These are phyloP conservation scores for Tinospora cordifolia DNA, from an alignment of 164 flowering plant genomes.

Conservation along the genomic window DNA sequence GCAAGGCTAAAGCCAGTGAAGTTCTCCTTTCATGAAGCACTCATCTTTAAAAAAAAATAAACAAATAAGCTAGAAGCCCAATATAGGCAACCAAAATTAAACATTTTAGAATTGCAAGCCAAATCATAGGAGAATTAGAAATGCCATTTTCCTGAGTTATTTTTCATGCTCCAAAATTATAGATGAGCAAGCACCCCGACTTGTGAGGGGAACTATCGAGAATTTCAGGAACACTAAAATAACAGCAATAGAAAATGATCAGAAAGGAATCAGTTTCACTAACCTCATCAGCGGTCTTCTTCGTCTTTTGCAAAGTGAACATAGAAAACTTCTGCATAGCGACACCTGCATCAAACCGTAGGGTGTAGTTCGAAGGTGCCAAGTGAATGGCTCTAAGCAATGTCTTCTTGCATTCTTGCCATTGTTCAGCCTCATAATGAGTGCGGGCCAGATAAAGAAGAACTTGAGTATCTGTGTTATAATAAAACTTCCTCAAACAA, in stretches of 20 bases:
- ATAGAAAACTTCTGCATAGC: conserved; percentile 92
- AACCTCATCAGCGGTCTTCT: conserved; percentile 92
- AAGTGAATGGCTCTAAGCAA: conserved; percentile 88
- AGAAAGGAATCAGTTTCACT: conserved; percentile 1
- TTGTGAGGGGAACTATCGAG: neutral
- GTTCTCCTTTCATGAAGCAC: neutral
- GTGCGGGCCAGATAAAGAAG: conserved; percentile 90
- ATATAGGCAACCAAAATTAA: too few relatives aligned
- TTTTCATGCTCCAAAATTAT: too few relatives aligned
- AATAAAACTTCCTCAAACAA: conserved; percentile 80
- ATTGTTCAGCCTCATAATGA: conserved; percentile 97
- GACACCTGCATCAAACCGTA: conserved; percentile 90
- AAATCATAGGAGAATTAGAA: too few relatives aligned
- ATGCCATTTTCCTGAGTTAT: too few relatives aligned
- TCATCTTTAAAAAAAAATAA: neutral
- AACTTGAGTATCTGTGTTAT: conserved; percentile 79
- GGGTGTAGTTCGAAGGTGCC: conserved; percentile 86
- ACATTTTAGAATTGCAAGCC: too few relatives aligned
- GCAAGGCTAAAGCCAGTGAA: neutral
- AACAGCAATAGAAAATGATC: neutral
- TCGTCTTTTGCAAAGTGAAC: conserved; percentile 75
- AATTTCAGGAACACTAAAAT: neutral
- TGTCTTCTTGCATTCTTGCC: conserved; percentile 95
- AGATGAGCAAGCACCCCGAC: neutral
- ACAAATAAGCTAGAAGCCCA: too few relatives aligned